Base-by-base conservation (phyloP, 495 filamentous ascomycete species). In the Annulohypoxylon stygium region DNA sequence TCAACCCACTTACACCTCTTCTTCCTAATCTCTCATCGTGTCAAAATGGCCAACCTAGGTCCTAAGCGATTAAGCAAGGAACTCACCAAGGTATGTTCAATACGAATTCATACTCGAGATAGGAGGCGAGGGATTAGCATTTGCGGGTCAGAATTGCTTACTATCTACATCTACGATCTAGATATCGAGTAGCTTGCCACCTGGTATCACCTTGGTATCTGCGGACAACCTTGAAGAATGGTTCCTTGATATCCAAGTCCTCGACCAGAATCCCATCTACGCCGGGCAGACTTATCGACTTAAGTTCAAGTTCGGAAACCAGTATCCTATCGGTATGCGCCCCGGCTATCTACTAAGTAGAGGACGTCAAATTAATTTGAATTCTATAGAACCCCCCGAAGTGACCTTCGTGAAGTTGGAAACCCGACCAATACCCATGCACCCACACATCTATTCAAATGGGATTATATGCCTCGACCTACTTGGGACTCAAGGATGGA, bases 401-500 rank as follows among this genome's bases (percentile, higher is more conserved):
- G 95, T 97, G 54, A 91, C 91, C 64, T 99, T 99, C 79, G 86
- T 93, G 54, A 83, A 88, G 71, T 79, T 88, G 61, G 77, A 88
- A 43, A 81, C 88, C 43, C 90, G 91, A 53, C 87, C 91, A 4
- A 96, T 99, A 72, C 96, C 96, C 0, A 96, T 97, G 76, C 96
- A 99, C 74, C 96, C 96, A 1, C 96, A 99, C 83, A 92, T 99
- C 79, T 99, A 99, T 82, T 95, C 92, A 70, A 99, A 99, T 80
- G 96, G 96, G 59, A 95, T 97, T 79, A 99, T 99, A 77, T 99
- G 96, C 76, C 91, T 99, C 23, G 97, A 99, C 73, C 90, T 99
- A 0, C 91, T 99, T 16, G 93, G 94, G 65, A 74, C 81, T 16
- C 90, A 92, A 57, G 96, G 97, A 71, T 99, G 96, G 96, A 94